phyloP scores from a whole-genome alignment of 2,329 filamentous ascomycete species.

The Aphanocladium album region DNA sequence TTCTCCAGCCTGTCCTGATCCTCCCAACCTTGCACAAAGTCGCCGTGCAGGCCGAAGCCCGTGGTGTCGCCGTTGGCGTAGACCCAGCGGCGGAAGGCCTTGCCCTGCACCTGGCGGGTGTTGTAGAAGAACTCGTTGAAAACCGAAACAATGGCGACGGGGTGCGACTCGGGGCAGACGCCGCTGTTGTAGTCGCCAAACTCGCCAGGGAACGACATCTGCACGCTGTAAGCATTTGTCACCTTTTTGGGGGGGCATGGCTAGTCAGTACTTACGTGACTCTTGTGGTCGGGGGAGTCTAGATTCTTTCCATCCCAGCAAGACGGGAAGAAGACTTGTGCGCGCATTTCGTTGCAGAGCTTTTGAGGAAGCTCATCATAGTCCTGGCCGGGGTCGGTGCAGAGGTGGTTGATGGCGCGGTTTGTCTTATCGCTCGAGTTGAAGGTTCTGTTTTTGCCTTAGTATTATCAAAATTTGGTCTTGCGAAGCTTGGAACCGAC shows the following conservation, averaged over 20 bases:
- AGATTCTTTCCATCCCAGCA: constrained; percentile 59
- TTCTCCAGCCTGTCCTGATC: constrained; percentile 22
- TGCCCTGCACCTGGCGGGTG: constrained; percentile 23
- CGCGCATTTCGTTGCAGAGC: constrained; percentile 48
- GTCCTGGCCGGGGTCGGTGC: constrained; percentile 43
- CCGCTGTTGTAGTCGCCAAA: constrained; percentile 25
- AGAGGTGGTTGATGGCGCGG: constrained; percentile 50
- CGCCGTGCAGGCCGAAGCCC: constrained; percentile 26
- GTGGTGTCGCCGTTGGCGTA: constrained; percentile 24
- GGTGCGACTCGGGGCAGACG: constrained; percentile 37
- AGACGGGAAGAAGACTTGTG: constrained; percentile 53
- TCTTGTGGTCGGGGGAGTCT: constrained; percentile 50
- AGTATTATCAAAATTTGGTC: too few species aligned
- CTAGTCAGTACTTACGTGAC: constrained; percentile 38
- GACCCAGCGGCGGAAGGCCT: constrained; percentile 22
- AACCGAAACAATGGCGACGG: constrained; percentile 38
- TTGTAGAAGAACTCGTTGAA: constrained; percentile 44
- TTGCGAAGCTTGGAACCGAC: constrained; percentile 10
- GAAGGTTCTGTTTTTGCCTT: constrained; percentile 29
- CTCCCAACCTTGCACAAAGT: constrained; percentile 25
- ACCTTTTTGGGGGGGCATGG: neutral
- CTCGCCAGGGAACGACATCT: constrained; percentile 25
- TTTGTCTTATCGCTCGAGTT: constrained; percentile 39
- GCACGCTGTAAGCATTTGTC: neutral
- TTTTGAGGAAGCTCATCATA: constrained; percentile 48